Evolutionary conservation across 2,329 filamentous ascomycete genomes (phyloP).

Genomic region (Trichoderma sp.): DNA sequence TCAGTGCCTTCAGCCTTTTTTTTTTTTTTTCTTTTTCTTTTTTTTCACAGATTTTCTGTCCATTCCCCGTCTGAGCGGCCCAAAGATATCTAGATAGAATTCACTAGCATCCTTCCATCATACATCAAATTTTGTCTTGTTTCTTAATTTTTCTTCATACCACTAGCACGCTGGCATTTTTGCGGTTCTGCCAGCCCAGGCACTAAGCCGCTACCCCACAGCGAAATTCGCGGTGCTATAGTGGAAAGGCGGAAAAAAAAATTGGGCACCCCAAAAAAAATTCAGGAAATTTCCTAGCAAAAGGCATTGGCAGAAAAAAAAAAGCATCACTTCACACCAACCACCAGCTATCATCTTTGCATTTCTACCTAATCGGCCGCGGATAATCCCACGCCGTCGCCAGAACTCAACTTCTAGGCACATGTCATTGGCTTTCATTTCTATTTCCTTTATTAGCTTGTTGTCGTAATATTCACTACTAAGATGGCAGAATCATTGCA

Average conservation of each 20-base stretch:
- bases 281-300: constrained; percentile 19
- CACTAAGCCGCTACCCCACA: constrained; percentile 23
- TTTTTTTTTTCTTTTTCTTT: too few species aligned
- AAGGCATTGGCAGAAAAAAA: constrained; percentile 23
- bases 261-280: constrained; percentile 25
- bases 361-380: constrained; percentile 5
- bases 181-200: background rate
- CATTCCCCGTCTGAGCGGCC: too few species aligned
- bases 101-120: background rate
- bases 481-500: constrained; percentile 50
- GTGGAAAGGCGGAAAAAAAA: constrained; percentile 22
- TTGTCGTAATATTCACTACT: background rate
- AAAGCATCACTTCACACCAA: constrained; percentile 20
- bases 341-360: constrained; percentile 9
- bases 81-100: too few species aligned
- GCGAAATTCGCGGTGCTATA: constrained; percentile 17
- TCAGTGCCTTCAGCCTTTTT: too few species aligned
- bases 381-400: background rate
- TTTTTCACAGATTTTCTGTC: too few species aligned
- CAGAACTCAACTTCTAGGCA: constrained; percentile 5
- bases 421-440: background rate
- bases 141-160: background rate
- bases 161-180: background rate
- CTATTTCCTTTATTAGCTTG: background rate
- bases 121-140: background rate